These are phyloP conservation scores for Berberis vulgaris DNA, from an alignment of 164 flowering plant species.

Conservation along the genomic window DNA sequence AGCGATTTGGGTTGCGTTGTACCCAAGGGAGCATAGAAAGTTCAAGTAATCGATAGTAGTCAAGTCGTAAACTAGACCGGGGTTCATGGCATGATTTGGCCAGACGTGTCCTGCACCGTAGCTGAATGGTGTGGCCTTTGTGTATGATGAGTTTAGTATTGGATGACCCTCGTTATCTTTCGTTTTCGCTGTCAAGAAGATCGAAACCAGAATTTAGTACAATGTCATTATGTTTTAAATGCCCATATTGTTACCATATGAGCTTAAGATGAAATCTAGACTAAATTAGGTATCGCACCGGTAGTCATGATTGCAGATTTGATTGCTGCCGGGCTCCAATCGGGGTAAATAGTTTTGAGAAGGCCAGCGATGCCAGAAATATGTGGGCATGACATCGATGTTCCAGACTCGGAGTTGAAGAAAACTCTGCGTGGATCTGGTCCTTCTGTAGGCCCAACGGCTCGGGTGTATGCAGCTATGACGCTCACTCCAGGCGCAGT, in stretches of 20 bases:
- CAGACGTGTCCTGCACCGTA: slow-evolving; percentile 57
- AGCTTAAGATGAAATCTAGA: neutral
- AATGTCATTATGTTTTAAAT: neutral
- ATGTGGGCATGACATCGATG: slow-evolving; percentile 82
- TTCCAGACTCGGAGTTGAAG: slow-evolving; percentile 37
- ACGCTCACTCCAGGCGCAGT: slow-evolving; percentile 67
- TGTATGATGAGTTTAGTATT: slow-evolving; percentile 15
- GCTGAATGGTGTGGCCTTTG: slow-evolving; percentile 38
- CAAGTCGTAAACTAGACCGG: slow-evolving; percentile 51
- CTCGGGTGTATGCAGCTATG: slow-evolving; percentile 46
- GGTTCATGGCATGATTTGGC: slow-evolving; percentile 54
- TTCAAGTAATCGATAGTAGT: slow-evolving; percentile 12
- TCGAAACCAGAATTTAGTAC: neutral
- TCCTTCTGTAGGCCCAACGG: slow-evolving; percentile 15
- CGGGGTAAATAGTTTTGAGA: slow-evolving; percentile 31
- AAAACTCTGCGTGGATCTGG: slow-evolving; percentile 28
- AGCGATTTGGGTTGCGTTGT: slow-evolving; percentile 16
- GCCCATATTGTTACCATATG: neutral
- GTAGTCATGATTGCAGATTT: slow-evolving; percentile 76
- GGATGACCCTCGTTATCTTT: slow-evolving; percentile 26
- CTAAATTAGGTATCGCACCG: slow-evolving; percentile 16
- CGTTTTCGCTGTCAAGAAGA: slow-evolving; percentile 31
- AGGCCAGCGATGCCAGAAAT: slow-evolving; percentile 61
- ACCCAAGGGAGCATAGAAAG: slow-evolving; percentile 25
- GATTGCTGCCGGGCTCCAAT: slow-evolving; percentile 75